A percentile compares a stretch with the other conserved stretches of the same genome.
phyloP scores from a whole-genome alignment of 1,139 yeast genomes.

The Zygosaccharomyces pseudobailii region DNA sequence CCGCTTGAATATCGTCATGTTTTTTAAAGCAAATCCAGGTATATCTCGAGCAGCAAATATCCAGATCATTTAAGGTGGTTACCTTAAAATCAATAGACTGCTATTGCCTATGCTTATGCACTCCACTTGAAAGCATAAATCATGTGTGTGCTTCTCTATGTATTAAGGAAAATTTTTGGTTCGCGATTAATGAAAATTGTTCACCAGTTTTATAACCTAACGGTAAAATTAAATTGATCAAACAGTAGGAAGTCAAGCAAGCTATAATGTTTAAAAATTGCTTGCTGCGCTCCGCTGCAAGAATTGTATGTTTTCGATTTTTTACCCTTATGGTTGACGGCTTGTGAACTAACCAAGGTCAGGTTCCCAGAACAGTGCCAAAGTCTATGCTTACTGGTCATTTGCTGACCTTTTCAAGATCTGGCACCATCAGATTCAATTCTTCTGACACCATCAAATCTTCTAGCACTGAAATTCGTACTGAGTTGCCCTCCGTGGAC shows the following conservation, averaged over 20 bases:
- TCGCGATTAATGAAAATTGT: conserved; percentile 1
- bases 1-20: conserved; percentile 6
- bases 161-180: background rate
- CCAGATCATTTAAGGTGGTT: too few relatives aligned
- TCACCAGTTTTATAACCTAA: background rate
- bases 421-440: conserved; percentile 23
- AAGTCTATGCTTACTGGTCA: background rate
- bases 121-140: too few relatives aligned
- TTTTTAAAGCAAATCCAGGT: background rate
- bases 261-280: conserved; percentile 11
- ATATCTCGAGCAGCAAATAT: background rate
- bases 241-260: background rate
- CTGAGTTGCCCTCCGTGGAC: conserved; percentile 37
- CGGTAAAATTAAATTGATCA: background rate
- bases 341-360: conserved; percentile 3
- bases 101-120: too few relatives aligned
- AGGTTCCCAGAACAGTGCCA: conserved; percentile 7
- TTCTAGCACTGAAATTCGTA: conserved; percentile 34
- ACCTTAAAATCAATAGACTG: too few relatives aligned
- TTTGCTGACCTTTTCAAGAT: conserved; percentile 4
- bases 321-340: background rate
- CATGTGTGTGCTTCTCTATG: background rate
- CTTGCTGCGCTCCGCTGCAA: conserved; percentile 12
- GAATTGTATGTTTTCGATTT: conserved; percentile 9
- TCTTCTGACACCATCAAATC: conserved; percentile 24